Evolutionary conservation across 2,329 filamentous ascomycete genomes (phyloP).

Genomic region (Pyrenophora graminea): DNA sequence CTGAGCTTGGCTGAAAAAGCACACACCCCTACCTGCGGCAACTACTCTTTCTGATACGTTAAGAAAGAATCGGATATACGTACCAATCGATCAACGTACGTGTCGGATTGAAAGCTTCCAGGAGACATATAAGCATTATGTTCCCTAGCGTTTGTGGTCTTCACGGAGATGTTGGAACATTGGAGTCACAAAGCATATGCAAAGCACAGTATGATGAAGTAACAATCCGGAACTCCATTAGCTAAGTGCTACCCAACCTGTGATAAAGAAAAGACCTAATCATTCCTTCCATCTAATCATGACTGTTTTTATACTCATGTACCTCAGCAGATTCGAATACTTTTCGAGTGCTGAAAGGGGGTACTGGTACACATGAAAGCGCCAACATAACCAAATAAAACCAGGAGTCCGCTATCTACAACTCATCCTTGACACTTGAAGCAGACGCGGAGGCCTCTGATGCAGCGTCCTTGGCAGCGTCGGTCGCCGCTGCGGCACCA

Average conservation of each 20-base stretch:
- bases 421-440: constrained; percentile 67
- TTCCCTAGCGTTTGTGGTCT: background rate
- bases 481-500: constrained; percentile 44
- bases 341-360: constrained; percentile 25
- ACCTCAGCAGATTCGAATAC: constrained; percentile 18
- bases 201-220: constrained; percentile 12
- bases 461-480: constrained; percentile 24
- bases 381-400: constrained; percentile 20
- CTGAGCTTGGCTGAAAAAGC: too few species aligned
- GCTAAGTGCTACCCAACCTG: constrained; percentile 32
- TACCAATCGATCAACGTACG: too few species aligned
- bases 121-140: too few species aligned
- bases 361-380: constrained; percentile 25
- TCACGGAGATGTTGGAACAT: background rate
- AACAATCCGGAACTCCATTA: constrained; percentile 35
- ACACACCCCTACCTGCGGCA: too few species aligned
- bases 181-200: background rate
- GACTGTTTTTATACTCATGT: constrained; percentile 33
- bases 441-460: constrained; percentile 38
- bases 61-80: too few species aligned
- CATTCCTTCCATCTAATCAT: constrained; percentile 27
- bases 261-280: constrained; percentile 9
- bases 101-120: too few species aligned
- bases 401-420: constrained; percentile 60
- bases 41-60: too few species aligned